Base-by-base conservation (phyloP, 2,329 filamentous ascomycete genomes). In the Microcyclosporella mali region DNA sequence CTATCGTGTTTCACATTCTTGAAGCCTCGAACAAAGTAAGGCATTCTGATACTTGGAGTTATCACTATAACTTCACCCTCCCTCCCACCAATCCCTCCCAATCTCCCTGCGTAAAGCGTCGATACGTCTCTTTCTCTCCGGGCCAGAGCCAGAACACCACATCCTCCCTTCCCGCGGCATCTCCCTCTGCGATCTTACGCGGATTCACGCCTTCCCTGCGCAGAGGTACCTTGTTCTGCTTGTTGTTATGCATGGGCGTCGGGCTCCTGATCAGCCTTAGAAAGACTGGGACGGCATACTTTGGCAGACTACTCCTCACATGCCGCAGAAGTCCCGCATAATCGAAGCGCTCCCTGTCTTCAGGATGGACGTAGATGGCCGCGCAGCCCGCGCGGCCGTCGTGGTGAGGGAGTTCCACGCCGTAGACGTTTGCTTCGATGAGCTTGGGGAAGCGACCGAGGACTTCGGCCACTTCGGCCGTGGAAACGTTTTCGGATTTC, bases 251-350 rank as follows among this genome's bases (percentile, higher is more conserved):
- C 55, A 79, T 83, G 4, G 81, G 76, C 18, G 72, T 77, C 28
- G 52, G 57, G 28, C 68, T 68, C 32, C 73, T 66, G 16, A 84
- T 72, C 14, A 86, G 63, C 1, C 84, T 71, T 32, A 88, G 56
- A 66, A 89, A 89, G 2, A 88, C 65, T 0, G 85, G 85, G 1
- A 89, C 82, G 0, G 85, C 85, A 56, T 88, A 89, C 49, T 73
- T 75, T 0, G 85, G 85, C 16, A 89, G 67, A 38, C 77, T 71
- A 11, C 71, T 69, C 6, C 76, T 72, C 2, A 73, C 71, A 56
- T 82, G 74, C 47, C 69, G 71, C 36, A 85, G 65, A 8, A 88
- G 67, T 0, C 66, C 77, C 8, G 69, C 64, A 57, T 78, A 85
- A 59, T 83, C 73, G 48, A 85, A 84, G 0, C 48, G 62, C 0